Evolutionary conservation across 306 rosid genomes (phyloP), one percentile per base, ranked within the genome.

Genomic region (Citrullus amarus): DNA sequence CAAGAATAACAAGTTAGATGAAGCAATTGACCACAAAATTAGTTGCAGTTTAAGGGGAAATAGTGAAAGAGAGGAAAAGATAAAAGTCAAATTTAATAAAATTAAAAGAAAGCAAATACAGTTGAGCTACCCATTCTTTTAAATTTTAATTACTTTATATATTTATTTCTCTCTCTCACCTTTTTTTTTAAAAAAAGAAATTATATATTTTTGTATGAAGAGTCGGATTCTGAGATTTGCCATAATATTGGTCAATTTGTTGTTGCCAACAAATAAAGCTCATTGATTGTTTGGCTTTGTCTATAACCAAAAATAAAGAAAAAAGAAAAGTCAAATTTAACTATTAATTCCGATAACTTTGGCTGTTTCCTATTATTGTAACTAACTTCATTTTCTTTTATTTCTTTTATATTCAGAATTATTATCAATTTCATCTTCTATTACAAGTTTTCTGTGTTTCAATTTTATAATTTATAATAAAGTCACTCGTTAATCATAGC

Each of bases 121-220:
- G 77, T 72, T 72, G 77, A 72, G 60, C 77, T 72, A 50, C 77
- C 76, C 60, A 25, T 30, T 72, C 4, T 46, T 28, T 28, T 25
- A 25, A 25, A 25, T 25, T 25, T 25, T 28, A 43, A n/a, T n/a
- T 43, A n/a, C 1, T 41, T 25, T 11, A 13, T 48, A 16, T 28
- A 6, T 44, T 22, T 69, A 11, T 69, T 46, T 39, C 2, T 69
- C 9, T 20, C 6, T 32, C 36, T 32, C 36, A 2, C 36, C 36
- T 2, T 32, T 32, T 32, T 25, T 25, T 25, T 25, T 25, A 25
- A 25, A 25, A 25, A 25, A 25, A 25, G 1, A 25, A 0, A 32
- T 32, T 41, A 41, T 41, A 7, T 41, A 41, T 41, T 41, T 41
- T 3, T 43, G 1, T 39, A 10, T 1, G 8, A 25, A 43, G 36